Evolutionary conservation across 768 basidiomycete species (phyloP), one percentile per base, ranked within the genome.

Genomic region (Tephrocybe sp.): DNA sequence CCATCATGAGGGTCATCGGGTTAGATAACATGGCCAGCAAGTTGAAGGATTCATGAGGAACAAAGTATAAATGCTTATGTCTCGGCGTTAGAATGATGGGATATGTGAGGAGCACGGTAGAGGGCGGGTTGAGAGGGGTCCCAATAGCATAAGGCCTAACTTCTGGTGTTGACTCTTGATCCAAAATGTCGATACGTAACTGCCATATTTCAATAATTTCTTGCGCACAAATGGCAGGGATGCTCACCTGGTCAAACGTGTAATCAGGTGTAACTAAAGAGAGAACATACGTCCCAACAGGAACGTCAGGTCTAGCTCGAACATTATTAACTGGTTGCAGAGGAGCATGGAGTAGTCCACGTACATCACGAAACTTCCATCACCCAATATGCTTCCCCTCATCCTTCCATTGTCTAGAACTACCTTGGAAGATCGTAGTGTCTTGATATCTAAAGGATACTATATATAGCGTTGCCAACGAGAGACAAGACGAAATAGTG

Each of bases 1-100:
- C 74, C 82, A 88, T 86, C 64, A 91, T 75, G 50, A 92, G 67
- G 75, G 88, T 86, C 89, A 92, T 91, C 6, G 89, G 89, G 61
- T 82, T 92, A 49, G 84, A 79, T 59, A 92, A 71, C 86, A 92
- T 90, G 45, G 72, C 80, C 49, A 86, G 47, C 19, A 89, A 54
- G 64, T 86, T 86, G 74, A 92, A 92, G 15, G 82, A 80, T 63
- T 90, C 78, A 25, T 64, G 78, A 21, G 86, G 82, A 23, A 82
- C 71, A 61, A 87, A 91, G 64, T 85, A 92, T 42, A 60, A 69
- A 58, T 81, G 73, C 61, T 74, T 81, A 48, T 74, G 71, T 47
- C 77, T 78, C 3, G 86, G 74, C 1, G 66, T 60, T 42, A 92
- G 62, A 9, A 67, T 64, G 41, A 90, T 69, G 0, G 88, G 88